phyloP scores from a whole-genome alignment of 1,284 basidiomycete species.

The Cryptococcus sp. region DNA sequence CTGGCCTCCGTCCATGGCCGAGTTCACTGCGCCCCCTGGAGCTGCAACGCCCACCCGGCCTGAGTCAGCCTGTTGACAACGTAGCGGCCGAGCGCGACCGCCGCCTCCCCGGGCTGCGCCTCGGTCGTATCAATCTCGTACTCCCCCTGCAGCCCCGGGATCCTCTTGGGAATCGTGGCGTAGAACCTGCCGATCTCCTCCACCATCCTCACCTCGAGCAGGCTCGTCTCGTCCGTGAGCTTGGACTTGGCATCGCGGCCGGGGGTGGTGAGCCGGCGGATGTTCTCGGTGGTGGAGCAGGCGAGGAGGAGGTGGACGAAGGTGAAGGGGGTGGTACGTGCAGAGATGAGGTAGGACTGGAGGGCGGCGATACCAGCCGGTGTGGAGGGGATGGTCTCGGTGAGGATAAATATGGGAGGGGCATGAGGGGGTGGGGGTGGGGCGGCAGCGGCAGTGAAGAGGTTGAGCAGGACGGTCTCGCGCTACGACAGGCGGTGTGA shows the following conservation, averaged over 20 bases:
- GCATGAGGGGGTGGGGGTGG: slow-evolving; percentile 1
- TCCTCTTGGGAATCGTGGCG: slow-evolving; percentile 5
- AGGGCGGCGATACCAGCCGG: slow-evolving; percentile 5
- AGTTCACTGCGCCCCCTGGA: slow-evolving; percentile 1
- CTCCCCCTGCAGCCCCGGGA: slow-evolving; percentile 28
- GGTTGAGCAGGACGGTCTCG: slow-evolving; percentile 12
- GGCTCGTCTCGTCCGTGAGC: slow-evolving; percentile 2
- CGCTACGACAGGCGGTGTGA: slow-evolving; percentile 4
- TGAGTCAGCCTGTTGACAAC: slow-evolving; percentile 25
- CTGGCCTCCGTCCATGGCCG: not conserved
- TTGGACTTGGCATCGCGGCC: not conserved
- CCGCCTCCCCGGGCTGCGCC: slow-evolving; percentile 18
- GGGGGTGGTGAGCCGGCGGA: slow-evolving; percentile 11
- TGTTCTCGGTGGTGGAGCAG: slow-evolving; percentile 20
- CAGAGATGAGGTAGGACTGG: slow-evolving; percentile 10
- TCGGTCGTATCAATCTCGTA: slow-evolving; percentile 33
- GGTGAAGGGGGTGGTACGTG: slow-evolving; percentile 13
- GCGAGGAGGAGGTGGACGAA: slow-evolving; percentile 31
- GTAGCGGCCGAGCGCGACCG: slow-evolving; percentile 30
- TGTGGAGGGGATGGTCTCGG: slow-evolving; percentile 11
- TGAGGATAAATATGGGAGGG: slow-evolving; percentile 22
- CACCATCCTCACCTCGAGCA: slow-evolving; percentile 34
- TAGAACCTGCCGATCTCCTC: slow-evolving; percentile 31
- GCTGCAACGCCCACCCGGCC: slow-evolving; percentile 26
- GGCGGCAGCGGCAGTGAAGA: not conserved